A percentile compares a stretch with the other conserved stretches of the same genome.
phyloP scores from a whole-genome alignment of 169 alveolate genomes.

The Eimeria brunetti region DNA sequence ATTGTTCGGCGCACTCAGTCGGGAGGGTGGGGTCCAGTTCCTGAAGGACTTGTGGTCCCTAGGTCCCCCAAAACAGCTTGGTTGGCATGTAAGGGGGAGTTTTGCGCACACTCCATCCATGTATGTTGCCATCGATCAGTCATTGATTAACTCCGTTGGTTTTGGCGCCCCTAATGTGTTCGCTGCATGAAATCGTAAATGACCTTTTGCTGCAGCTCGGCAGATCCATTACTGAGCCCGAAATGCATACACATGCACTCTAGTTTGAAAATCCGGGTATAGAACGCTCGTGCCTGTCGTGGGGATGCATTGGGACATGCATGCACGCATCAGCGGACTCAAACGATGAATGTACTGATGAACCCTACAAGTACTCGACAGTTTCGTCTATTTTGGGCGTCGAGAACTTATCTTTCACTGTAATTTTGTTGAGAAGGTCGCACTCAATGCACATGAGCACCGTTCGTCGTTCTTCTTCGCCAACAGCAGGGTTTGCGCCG shows the following conservation, averaged over 20 bases:
- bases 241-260: neutral
- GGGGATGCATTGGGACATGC: neutral
- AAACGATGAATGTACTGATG: neutral
- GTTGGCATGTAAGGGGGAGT: too few species aligned
- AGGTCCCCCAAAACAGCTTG: too few species aligned
- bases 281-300: neutral
- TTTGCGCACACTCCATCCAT: too few species aligned
- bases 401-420: neutral
- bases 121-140: too few species aligned
- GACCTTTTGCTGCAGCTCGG: neutral
- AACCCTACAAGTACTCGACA: neutral
- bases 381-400: neutral
- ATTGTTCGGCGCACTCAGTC: too few species aligned
- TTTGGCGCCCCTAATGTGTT: too few species aligned
- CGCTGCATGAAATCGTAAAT: neutral
- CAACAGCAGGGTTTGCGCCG: neutral
- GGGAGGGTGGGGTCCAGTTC: too few species aligned
- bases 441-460: neutral
- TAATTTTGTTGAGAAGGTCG: neutral
- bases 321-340: neutral
- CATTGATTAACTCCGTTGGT: too few species aligned
- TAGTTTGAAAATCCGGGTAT: neutral
- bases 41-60: too few species aligned
- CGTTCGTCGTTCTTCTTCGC: neutral
- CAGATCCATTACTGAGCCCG: neutral